A percentile compares a stretch with the other conserved stretches of the same genome.
Evolutionary conservation across 148 eudicot genomes (phyloP).

Genomic region (Rhododendron ferrugineum): DNA sequence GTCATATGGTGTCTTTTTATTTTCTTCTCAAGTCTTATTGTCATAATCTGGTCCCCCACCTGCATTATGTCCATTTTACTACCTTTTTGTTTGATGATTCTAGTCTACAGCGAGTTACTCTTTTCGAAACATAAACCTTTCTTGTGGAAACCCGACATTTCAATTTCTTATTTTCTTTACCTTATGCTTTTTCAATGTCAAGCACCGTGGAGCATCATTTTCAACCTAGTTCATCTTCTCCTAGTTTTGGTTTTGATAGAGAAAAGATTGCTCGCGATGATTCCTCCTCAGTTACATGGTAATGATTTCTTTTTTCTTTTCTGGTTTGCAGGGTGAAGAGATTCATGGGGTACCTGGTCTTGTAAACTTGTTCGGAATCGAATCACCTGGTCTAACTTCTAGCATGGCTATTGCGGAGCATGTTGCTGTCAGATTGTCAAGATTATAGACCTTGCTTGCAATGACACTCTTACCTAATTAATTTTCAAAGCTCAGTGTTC

Average conservation of each 20-base stretch:
- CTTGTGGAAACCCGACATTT: background rate
- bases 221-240: background rate
- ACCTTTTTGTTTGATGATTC: background rate
- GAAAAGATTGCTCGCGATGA: background rate
- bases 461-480: no score
- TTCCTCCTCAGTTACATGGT: background rate
- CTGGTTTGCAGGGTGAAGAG: slow-evolving; percentile 53
- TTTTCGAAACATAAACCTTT: background rate
- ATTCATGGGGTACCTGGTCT: slow-evolving; percentile 71
- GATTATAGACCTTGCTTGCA: background rate
- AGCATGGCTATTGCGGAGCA: slow-evolving; percentile 82
- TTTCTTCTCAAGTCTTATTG: background rate
- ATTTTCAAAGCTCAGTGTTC: background rate
- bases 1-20: background rate
- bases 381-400: slow-evolving; percentile 89
- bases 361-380: slow-evolving; percentile 80
- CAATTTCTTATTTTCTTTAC: background rate
- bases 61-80: background rate
- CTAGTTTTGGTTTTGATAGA: background rate
- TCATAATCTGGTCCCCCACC: background rate
- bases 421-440: slow-evolving; percentile 39
- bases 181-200: background rate
- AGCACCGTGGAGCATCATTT: background rate
- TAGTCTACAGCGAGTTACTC: background rate
- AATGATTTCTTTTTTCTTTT: background rate